phyloP scores from a whole-genome alignment of 441 rosid species.

The Croton setiger region DNA sequence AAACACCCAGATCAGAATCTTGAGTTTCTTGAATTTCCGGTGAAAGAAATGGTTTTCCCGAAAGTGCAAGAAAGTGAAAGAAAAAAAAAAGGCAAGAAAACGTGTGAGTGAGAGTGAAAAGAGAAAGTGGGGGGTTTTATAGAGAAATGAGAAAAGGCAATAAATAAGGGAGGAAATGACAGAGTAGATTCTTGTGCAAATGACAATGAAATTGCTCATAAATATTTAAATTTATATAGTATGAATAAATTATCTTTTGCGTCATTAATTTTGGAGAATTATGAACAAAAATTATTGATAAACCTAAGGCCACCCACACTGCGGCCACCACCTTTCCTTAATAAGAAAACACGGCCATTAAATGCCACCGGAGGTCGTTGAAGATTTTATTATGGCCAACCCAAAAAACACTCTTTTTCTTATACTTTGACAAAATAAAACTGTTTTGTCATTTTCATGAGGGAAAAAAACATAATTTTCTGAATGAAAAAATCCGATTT shows the following conservation, averaged over 20 bases:
- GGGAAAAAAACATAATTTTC: no score
- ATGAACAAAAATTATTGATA: background rate
- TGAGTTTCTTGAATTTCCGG: no score
- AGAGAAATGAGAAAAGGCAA: background rate
- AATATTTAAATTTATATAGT: no score
- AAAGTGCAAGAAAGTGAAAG: background rate
- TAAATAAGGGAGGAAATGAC: background rate
- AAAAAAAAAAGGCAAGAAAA: background rate
- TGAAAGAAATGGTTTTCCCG: background rate
- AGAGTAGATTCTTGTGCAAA: background rate
- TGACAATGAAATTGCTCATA: no score
- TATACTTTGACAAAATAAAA: background rate
- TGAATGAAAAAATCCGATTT: no score
- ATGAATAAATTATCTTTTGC: no score
- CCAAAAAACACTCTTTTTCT: background rate
- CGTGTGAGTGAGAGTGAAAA: background rate
- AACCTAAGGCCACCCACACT: no score
- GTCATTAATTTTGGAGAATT: background rate
- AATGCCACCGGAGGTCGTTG: constrained; percentile 35
- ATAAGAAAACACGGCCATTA: constrained; percentile 19
- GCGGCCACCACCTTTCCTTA: no score
- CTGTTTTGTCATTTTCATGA: no score
- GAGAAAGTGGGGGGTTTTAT: background rate
- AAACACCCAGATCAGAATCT: background rate
- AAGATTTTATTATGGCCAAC: constrained; percentile 8